phyloP scores from a whole-genome alignment of 176 grass and related monocot species.

The Bothriochloa decipiens region DNA sequence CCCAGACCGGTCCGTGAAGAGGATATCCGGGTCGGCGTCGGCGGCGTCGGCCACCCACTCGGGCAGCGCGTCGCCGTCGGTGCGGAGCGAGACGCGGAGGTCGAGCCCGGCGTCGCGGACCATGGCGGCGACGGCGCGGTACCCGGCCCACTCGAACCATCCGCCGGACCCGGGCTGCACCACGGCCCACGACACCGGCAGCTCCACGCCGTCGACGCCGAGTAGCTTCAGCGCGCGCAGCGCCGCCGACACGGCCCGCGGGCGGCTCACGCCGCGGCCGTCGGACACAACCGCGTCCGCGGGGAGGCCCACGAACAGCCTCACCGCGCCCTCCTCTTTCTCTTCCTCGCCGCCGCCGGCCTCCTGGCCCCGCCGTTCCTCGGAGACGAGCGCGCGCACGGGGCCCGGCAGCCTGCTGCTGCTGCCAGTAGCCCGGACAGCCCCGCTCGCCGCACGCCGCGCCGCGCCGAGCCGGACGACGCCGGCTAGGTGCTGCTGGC shows the following conservation, averaged over 20 bases:
- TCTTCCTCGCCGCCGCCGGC: background rate
- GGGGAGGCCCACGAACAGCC: conserved; percentile 82
- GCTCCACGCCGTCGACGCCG: conserved; percentile 71
- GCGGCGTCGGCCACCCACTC: conserved; percentile 51
- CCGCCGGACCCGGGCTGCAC: conserved; percentile 52
- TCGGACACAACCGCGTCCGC: conserved; percentile 58
- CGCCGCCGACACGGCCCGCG: conserved; percentile 57
- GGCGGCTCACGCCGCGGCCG: conserved; percentile 45
- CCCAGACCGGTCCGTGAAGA: conserved; percentile 67
- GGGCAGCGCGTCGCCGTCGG: conserved; percentile 63
- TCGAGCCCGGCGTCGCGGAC: conserved; percentile 60
- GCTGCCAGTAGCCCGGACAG: conserved; percentile 3
- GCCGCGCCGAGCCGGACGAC: background rate
- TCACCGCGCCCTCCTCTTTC: conserved; percentile 44
- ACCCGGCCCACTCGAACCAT: conserved; percentile 61
- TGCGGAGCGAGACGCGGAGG: conserved; percentile 68
- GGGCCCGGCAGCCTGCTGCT: background rate
- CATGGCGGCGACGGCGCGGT: conserved; percentile 72
- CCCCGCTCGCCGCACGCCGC: background rate
- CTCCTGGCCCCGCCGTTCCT: background rate
- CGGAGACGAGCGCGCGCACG: background rate
- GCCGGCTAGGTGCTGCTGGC: background rate
- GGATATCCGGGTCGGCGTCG: conserved; percentile 53
- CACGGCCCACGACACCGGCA: conserved; percentile 79
- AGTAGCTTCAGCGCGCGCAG: conserved; percentile 74